These are phyloP conservation scores for Cercospora citrullina DNA, from an alignment of 2,329 filamentous ascomycete genomes.

Conservation along the genomic window DNA sequence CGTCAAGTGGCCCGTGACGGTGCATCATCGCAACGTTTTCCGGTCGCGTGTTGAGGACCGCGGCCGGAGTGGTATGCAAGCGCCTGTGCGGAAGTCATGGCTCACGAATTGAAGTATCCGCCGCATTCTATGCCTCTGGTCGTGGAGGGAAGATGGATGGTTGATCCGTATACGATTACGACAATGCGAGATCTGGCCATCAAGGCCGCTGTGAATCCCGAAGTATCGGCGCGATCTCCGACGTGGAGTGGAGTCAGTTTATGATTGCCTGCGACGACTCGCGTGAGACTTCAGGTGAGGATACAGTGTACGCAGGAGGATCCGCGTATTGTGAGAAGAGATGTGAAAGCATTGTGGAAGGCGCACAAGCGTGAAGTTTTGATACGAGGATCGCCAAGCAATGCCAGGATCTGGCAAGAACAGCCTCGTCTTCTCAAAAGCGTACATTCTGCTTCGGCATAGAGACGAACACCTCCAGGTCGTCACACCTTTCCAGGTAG, in stretches of 20 bases:
- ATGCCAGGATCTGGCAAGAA: not conserved
- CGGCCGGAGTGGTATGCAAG: not conserved
- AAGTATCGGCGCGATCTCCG: not conserved
- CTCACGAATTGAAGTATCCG: not conserved
- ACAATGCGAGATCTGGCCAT: not conserved
- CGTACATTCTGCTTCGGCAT: too few relatives aligned
- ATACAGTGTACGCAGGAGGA: not conserved
- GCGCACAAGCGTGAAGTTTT: not conserved
- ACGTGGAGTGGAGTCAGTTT: not conserved
- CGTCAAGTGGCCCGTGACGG: slow-evolving; percentile 1
- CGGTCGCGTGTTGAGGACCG: not conserved
- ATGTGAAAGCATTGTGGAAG: not conserved
- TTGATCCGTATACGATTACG: not conserved
- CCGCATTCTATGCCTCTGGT: not conserved
- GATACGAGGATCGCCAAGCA: not conserved
- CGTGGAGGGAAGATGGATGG: not conserved
- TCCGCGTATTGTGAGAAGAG: not conserved
- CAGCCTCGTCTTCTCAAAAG: not conserved
- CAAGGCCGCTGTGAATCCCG: not conserved
- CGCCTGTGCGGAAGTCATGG: not conserved
- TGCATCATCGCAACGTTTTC: not conserved
- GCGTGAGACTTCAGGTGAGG: not conserved
- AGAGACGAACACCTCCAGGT: too few relatives aligned
- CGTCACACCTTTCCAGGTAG: too few relatives aligned
- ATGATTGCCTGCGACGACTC: not conserved